These are phyloP conservation scores for Amphibolis antarctica DNA, from an alignment of 106 monocot genomes.

Conservation along the genomic window DNA sequence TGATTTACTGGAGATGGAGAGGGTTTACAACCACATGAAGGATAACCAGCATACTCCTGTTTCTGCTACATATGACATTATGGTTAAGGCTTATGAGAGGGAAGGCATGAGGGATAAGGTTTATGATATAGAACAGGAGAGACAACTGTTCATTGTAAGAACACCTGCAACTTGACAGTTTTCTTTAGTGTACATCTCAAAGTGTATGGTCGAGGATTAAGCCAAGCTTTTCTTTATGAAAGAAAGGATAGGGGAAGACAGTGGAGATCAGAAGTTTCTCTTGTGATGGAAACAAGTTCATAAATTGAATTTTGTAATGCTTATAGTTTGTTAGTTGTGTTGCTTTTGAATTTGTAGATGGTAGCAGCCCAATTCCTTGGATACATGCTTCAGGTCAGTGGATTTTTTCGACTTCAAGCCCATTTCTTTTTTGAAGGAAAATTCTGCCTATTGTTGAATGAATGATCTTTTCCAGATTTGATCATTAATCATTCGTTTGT, in stretches of 20 bases:
- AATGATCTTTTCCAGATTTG: too few species aligned
- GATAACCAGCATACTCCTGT: conserved; percentile 39
- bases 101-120: conserved; percentile 92
- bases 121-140: conserved; percentile 54
- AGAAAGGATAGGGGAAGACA: background rate
- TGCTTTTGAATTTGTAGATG: background rate
- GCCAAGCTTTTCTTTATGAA: background rate
- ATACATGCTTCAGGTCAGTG: too few species aligned
- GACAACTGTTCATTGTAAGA: conserved; percentile 10
- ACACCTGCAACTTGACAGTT: conserved; percentile 14
- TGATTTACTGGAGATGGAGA: conserved; percentile 95
- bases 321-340: background rate
- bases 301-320: background rate
- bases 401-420: too few species aligned
- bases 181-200: background rate
- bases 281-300: background rate
- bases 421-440: too few species aligned
- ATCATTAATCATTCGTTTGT: too few species aligned
- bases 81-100: conserved; percentile 60
- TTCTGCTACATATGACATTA: conserved; percentile 38
- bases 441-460: too few species aligned
- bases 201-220: background rate
- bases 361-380: background rate
- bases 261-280: background rate
- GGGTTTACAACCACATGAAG: conserved; percentile 84